These are phyloP conservation scores for Isoetes engelmannii DNA, from an alignment of 83 land plant species.

Conservation along the genomic window DNA sequence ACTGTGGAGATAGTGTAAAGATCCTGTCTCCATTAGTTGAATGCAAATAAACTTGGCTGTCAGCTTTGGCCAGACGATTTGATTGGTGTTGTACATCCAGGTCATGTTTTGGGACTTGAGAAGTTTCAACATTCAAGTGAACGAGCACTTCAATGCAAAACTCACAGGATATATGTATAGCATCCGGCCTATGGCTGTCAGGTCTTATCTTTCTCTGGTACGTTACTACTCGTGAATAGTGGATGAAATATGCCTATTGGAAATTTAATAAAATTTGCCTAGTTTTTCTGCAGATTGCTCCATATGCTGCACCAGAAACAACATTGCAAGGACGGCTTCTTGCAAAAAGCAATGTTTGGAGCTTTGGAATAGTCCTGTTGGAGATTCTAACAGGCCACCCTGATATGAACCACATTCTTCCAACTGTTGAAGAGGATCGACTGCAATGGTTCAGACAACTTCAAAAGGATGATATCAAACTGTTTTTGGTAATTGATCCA, in stretches of 20 bases:
- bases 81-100: neutral
- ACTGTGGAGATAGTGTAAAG: too few species aligned
- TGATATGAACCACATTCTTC: slow-evolving; percentile 6
- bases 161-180: slow-evolving; percentile 15
- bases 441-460: neutral
- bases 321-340: neutral
- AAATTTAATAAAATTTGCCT: neutral
- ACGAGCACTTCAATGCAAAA: slow-evolving; percentile 13
- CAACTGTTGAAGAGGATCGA: neutral
- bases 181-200: neutral
- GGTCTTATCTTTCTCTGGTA: neutral
- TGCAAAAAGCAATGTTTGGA: slow-evolving; percentile 20
- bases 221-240: neutral
- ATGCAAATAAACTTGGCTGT: too few species aligned
- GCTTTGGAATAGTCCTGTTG: slow-evolving; percentile 17
- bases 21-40: too few species aligned
- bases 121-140: slow-evolving; percentile 14
- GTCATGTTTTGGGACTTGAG: slow-evolving; percentile 11
- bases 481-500: slow-evolving; percentile 18
- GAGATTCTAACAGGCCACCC: slow-evolving; percentile 14
- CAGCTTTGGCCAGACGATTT: neutral
- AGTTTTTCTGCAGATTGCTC: neutral
- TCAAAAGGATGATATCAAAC: neutral
- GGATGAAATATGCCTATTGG: neutral
- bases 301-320: slow-evolving; percentile 21